Base-by-base conservation (phyloP, 352 stramenopile genomes). In the Phytophthora citrophthora region DNA sequence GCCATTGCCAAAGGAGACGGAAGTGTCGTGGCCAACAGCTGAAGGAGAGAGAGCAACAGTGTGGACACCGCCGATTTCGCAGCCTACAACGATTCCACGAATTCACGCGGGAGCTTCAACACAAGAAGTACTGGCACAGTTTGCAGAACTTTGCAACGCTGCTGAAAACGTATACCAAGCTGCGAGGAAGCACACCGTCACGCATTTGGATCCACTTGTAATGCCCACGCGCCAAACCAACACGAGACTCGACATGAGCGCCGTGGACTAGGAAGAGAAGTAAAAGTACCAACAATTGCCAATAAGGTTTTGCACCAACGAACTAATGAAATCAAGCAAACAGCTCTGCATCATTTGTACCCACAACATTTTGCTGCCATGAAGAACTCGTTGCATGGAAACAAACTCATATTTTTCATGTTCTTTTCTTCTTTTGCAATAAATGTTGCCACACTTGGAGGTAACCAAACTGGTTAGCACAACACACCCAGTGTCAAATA, bases 81-180 rank as follows among this genome's bases (percentile, higher is more conserved):
- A 69, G 36, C 36, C 53, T 9, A 51, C 53, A 13, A 47, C 53
- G n/a, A 74, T 77, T 12, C 65, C 51, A 63, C 70, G 64, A 3
- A 71, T 77, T 18, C 53, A 74, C 2, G 60, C 46, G 1, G 70
- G 65, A 46, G 65, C 70, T 7, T 72, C 70, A 44, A 62, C 60
- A 4, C 32, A 71, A 26, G 64, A 77, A 59, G 70, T 77, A 11
- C 4, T 77, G 20, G 70, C 64, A 15, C 60, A 72, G 39, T 74
- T 77, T 24, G 65, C 60, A 10, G 70, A 77, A 47, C 65, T 77
- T 18, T 77, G 70, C 61, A 71, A 67, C 38, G 70, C 65, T 20
- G 70, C 70, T 16, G 70, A 77, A 20, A 68, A 65, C 45, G 70
- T 74, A 7, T 77, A 74, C 24, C 60, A 74, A 45, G 54, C 46